Evolutionary conservation across 2,329 filamentous ascomycete species (phyloP), one percentile per base, ranked within the genome.

Genomic region (Xylaria sp.): DNA sequence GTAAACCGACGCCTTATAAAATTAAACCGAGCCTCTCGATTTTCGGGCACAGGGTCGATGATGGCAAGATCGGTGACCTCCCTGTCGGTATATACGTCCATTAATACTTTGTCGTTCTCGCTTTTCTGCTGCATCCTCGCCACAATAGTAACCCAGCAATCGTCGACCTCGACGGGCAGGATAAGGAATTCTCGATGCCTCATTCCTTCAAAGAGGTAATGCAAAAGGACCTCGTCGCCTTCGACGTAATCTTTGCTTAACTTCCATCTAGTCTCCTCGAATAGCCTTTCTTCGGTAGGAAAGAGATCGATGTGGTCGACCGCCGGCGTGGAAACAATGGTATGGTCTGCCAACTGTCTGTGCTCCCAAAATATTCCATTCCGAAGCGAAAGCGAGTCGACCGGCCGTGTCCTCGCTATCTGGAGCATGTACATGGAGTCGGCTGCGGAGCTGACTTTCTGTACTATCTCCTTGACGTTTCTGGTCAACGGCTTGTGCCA

Each of bases 331-430:
- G 65, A 69, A 23, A 71, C 49, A 4, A 67, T 55, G 0, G 1
- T 1, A 7, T 44, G 59, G 4, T 65, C 35, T 2, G 3, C 2
- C 2, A 69, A 54, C 19, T 67, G 63, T 11, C 65, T 59, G 30
- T 66, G 68, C 54, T 70, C 68, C 68, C 68, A 70, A 54, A 70
- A 69, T 4, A 71, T 9, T 2, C 62, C 68, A 3, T 67, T 61
- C 2, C 65, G 59, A 1, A 71, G 50, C 4, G 63, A 64, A 7
- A 56, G 53, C 0, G 55, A 4, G 1, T 64, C 60, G 1, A 71
- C 58, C 2, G 65, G 58, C 1, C 61, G 57, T 1, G 63, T 53
- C n/a, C 65, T 59, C 1, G 58, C 37, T 0, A 65, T 44, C 37
- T 71, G 67, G 8, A 70, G 51, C 53, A 62, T 61, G 42, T 67